These are phyloP conservation scores for Teratosphaeria zuluensis DNA, from an alignment of 2,329 filamentous ascomycete species.

Conservation along the genomic window DNA sequence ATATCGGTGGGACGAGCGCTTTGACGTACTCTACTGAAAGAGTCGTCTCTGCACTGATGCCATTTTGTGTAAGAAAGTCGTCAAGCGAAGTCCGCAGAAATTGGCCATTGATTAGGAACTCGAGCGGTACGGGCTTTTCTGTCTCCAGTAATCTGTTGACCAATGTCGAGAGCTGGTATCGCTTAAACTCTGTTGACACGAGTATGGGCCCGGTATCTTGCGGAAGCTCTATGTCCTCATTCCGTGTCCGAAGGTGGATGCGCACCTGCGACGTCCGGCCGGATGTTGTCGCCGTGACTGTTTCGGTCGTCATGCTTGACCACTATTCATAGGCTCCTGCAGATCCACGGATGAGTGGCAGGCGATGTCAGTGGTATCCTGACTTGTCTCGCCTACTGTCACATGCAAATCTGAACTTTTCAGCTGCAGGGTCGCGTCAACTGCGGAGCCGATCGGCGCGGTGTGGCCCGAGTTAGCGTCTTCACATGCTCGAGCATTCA, in stretches of 20 bases:
- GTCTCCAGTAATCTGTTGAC: slow-evolving; percentile 52
- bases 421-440: neutral
- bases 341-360: neutral
- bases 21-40: slow-evolving; percentile 88
- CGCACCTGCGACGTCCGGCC: slow-evolving; percentile 37
- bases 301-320: slow-evolving; percentile 10
- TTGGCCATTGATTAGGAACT: slow-evolving; percentile 90
- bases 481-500: slow-evolving; percentile 9
- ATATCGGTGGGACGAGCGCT: slow-evolving; percentile 77
- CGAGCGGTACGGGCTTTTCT: slow-evolving; percentile 64
- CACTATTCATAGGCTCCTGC: neutral
- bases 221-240: slow-evolving; percentile 44
- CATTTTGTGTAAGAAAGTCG: slow-evolving; percentile 77
- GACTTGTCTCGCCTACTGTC: neutral
- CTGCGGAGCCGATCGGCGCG: neutral
- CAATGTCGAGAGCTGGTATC: slow-evolving; percentile 52
- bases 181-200: slow-evolving; percentile 48
- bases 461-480: neutral
- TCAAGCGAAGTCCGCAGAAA: slow-evolving; percentile 84
- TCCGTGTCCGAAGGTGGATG: slow-evolving; percentile 44
- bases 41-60: slow-evolving; percentile 79
- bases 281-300: slow-evolving; percentile 9
- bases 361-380: neutral
- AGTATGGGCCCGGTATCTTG: slow-evolving; percentile 47
- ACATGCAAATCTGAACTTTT: neutral